phyloP scores from a whole-genome alignment of 495 filamentous ascomycete genomes.

The Hyaloscypha bicolor region DNA sequence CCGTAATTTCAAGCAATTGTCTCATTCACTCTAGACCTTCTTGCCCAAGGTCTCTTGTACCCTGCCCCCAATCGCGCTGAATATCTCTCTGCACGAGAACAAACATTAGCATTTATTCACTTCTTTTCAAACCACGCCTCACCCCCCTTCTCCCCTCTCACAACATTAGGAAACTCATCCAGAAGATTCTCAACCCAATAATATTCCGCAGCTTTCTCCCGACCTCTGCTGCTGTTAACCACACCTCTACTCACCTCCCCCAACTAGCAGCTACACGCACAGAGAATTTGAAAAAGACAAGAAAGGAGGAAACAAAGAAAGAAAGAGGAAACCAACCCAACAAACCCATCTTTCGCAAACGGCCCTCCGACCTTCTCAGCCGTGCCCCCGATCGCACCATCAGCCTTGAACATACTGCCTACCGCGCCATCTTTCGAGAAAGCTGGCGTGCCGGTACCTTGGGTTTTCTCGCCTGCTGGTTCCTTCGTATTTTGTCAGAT shows the following conservation, averaged over 20 bases:
- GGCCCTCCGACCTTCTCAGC: constrained; percentile 24
- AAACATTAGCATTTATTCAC: constrained; percentile 1
- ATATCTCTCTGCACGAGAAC: constrained; percentile 1
- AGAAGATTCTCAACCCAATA: not conserved
- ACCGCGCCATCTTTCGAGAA: constrained; percentile 6
- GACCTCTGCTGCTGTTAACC: not conserved
- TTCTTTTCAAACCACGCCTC: not conserved
- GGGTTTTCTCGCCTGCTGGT: constrained; percentile 13
- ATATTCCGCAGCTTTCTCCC: not conserved
- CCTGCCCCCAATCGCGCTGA: constrained; percentile 6
- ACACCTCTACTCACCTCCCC: not conserved
- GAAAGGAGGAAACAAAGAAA: not conserved
- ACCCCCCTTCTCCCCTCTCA: not conserved
- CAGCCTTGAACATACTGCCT: constrained; percentile 2
- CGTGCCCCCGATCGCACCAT: constrained; percentile 18
- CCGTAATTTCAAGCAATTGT: not conserved
- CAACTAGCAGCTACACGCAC: no score
- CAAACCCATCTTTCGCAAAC: constrained; percentile 18
- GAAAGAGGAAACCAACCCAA: constrained; percentile 12
- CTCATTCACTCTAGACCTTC: not conserved
- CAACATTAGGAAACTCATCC: not conserved
- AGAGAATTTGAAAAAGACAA: not conserved
- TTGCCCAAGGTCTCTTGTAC: constrained; percentile 15
- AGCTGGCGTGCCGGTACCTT: constrained; percentile 4
- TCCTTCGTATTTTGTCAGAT: not conserved